phyloP scores from a whole-genome alignment of 441 rosid genomes.

The Populus trichocarpa region DNA sequence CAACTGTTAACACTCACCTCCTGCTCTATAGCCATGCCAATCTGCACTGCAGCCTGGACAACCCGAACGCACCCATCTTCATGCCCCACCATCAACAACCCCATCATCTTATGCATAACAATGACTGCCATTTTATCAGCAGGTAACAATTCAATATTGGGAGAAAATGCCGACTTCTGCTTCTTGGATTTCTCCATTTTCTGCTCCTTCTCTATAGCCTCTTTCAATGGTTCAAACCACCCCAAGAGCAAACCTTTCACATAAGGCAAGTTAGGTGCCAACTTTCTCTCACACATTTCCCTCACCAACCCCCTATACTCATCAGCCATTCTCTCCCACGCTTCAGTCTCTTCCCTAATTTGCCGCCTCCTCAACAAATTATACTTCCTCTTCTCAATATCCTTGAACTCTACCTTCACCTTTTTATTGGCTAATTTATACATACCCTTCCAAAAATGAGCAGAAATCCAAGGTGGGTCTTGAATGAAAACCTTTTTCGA shows the following conservation, averaged over 20 bases:
- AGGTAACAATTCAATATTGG: constrained; percentile 68
- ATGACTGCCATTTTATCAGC: constrained; percentile 91
- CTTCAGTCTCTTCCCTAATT: constrained; percentile 83
- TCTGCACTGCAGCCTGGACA: constrained; percentile 81
- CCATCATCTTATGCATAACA: constrained; percentile 94
- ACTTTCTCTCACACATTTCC: constrained; percentile 69
- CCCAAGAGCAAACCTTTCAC: constrained; percentile 79
- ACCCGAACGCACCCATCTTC: constrained; percentile 70
- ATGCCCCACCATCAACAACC: constrained; percentile 58
- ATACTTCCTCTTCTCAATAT: constrained; percentile 59
- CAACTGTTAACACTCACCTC: constrained; percentile 48
- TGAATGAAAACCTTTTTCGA: constrained; percentile 45
- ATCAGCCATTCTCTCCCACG: constrained; percentile 75
- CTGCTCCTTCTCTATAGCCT: constrained; percentile 76
- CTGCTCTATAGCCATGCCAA: constrained; percentile 83
- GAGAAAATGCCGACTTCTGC: constrained; percentile 76
- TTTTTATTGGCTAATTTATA: constrained; percentile 39
- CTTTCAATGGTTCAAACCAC: constrained; percentile 84
- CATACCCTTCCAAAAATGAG: constrained; percentile 58
- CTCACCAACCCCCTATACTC: constrained; percentile 69
- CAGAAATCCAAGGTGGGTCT: constrained; percentile 81
- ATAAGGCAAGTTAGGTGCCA: constrained; percentile 81
- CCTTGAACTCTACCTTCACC: constrained; percentile 45
- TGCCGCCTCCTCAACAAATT: constrained; percentile 71
- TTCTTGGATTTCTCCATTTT: constrained; percentile 54